Conservation (phyloP, 2,329 filamentous ascomycete species). For the Cladorrhinum sp. region DNA sequence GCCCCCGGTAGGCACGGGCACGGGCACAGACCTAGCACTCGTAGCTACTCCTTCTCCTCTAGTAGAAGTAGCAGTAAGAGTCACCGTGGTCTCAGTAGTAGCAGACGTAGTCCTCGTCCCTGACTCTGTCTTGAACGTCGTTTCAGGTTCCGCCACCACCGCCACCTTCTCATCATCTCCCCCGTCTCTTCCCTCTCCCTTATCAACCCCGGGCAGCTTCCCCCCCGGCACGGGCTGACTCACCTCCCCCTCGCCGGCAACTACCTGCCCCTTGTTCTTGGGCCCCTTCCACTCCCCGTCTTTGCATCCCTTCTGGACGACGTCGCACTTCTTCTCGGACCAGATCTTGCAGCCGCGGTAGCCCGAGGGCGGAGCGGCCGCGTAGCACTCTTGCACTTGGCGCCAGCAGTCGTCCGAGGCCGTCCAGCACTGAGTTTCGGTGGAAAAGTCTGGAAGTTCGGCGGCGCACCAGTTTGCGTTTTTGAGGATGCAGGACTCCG, state of each 20-base stretch:
- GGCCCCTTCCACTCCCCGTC: constrained; percentile 46
- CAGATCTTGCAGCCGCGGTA: constrained; percentile 57
- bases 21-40: neutral
- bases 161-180: neutral
- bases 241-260: constrained; percentile 30
- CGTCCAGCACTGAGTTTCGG: constrained; percentile 59
- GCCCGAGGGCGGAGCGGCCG: constrained; percentile 56
- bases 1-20: neutral
- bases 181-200: neutral
- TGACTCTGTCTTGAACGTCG: no score
- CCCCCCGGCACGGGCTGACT: constrained; percentile 27
- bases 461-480: constrained; percentile 72
- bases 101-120: neutral
- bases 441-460: constrained; percentile 55
- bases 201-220: constrained; percentile 33
- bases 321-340: constrained; percentile 57
- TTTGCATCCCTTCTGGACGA: constrained; percentile 44
- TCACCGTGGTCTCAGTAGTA: neutral
- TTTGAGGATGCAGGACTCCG: constrained; percentile 55
- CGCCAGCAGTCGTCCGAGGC: constrained; percentile 54
- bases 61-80: neutral
- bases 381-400: constrained; percentile 60
- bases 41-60: neutral
- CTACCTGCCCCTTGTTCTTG: constrained; percentile 41
- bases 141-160: neutral